These are phyloP conservation scores for Chlamydomonas sphaeroides DNA, from an alignment of 139 green algal genomes.

Conservation along the genomic window DNA sequence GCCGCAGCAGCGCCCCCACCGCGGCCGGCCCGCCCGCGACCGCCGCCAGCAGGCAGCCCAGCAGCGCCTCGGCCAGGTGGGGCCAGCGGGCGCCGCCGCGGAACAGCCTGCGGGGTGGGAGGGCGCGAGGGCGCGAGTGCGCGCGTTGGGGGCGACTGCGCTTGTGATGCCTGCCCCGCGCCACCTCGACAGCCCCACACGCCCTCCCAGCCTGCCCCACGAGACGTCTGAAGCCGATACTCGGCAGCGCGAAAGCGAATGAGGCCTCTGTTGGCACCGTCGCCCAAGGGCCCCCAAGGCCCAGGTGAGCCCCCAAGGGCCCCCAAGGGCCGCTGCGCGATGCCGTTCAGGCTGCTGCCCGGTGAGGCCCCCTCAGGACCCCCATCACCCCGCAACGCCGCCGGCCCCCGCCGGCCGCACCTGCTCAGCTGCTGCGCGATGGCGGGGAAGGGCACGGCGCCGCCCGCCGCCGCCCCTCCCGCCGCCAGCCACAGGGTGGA, in stretches of 20 bases:
- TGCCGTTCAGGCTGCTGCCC: background rate
- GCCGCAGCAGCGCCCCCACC: constrained; percentile 14
- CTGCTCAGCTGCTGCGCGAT: constrained; percentile 36
- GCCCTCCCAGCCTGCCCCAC: too few species aligned
- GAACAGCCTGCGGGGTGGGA: background rate
- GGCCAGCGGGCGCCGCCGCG: constrained; percentile 26
- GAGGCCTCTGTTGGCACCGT: too few species aligned
- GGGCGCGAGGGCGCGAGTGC: background rate
- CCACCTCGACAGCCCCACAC: too few species aligned
- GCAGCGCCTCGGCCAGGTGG: constrained; percentile 26
- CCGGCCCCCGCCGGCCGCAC: background rate
- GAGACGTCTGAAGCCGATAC: too few species aligned
- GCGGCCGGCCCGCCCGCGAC: background rate
- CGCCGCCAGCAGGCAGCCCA: constrained; percentile 32
- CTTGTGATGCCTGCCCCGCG: background rate
- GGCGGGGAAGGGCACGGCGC: constrained; percentile 5
- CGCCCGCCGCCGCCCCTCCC: background rate
- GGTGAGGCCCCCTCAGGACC: background rate
- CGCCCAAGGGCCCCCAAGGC: too few species aligned
- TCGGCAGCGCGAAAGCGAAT: too few species aligned
- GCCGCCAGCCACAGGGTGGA: background rate
- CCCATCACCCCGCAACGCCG: background rate
- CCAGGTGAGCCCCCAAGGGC: too few species aligned
- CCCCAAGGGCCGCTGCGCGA: too few species aligned
- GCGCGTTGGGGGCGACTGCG: background rate